phyloP scores from a whole-genome alignment of 140 eudicot species.

The Ambrosia hybrid region DNA sequence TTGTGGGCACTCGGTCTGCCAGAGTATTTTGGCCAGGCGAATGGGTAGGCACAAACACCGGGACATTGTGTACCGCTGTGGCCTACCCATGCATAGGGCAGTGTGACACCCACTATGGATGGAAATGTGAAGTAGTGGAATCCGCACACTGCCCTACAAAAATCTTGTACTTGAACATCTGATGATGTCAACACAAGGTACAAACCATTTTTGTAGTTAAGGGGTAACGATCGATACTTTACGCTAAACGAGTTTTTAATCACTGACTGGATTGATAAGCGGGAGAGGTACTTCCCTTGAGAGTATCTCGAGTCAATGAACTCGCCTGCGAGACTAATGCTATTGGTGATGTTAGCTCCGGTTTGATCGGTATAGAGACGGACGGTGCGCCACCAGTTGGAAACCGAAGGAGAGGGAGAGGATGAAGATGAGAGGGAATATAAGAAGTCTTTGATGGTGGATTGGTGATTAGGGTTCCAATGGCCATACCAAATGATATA shows the following conservation, averaged over 20 bases:
- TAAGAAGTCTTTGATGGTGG: slow-evolving; percentile 54
- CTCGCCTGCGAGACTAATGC: slow-evolving; percentile 41
- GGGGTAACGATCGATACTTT: slow-evolving; percentile 28
- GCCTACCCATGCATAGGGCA: slow-evolving; percentile 73
- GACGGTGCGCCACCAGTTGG: slow-evolving; percentile 58
- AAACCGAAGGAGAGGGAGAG: slow-evolving; percentile 49
- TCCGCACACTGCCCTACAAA: slow-evolving; percentile 66
- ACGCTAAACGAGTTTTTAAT: slow-evolving; percentile 33
- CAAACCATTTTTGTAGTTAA: slow-evolving; percentile 40
- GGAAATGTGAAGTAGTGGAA: slow-evolving; percentile 68
- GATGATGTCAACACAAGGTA: slow-evolving; percentile 54
- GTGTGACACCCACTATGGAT: slow-evolving; percentile 44
- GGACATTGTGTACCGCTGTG: slow-evolving; percentile 62
- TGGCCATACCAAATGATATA: slow-evolving; percentile 70
- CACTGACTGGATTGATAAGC: slow-evolving; percentile 51
- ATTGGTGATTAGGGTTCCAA: slow-evolving; percentile 51
- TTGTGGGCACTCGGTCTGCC: slow-evolving; percentile 23
- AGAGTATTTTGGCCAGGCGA: slow-evolving; percentile 49
- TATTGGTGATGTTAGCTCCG: slow-evolving; percentile 42
- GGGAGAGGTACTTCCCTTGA: slow-evolving; percentile 41
- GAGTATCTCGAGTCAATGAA: slow-evolving; percentile 46
- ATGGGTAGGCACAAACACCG: slow-evolving; percentile 64
- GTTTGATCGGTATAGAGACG: slow-evolving; percentile 61
- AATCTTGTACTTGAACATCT: slow-evolving; percentile 57
- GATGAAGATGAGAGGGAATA: slow-evolving; percentile 45